These are phyloP conservation scores for Calonectria ilicicola DNA, from an alignment of 2,329 filamentous ascomycete genomes.

Conservation along the genomic window DNA sequence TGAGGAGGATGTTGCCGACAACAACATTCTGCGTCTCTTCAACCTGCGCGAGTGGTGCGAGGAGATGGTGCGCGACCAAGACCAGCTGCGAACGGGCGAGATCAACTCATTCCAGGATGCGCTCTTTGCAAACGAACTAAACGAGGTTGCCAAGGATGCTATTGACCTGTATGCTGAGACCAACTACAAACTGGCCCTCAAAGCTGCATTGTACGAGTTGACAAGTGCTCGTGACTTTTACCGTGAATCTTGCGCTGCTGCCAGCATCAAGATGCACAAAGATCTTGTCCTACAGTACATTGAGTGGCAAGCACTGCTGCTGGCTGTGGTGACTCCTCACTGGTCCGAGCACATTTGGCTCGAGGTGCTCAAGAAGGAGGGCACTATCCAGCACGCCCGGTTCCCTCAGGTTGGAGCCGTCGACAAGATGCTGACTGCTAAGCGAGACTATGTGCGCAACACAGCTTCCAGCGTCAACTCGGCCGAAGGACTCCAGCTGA, in stretches of 20 bases:
- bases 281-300: slow-evolving; percentile 85
- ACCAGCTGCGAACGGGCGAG: slow-evolving; percentile 77
- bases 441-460: slow-evolving; percentile 82
- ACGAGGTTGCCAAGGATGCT: slow-evolving; percentile 82
- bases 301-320: slow-evolving; percentile 85
- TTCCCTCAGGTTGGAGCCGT: slow-evolving; percentile 70
- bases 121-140: slow-evolving; percentile 94
- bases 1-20: slow-evolving; percentile 93
- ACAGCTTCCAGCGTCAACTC: slow-evolving; percentile 83
- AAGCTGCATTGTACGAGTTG: slow-evolving; percentile 90
- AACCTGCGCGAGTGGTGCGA: slow-evolving; percentile 91
- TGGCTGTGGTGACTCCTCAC: slow-evolving; percentile 89
- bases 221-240: slow-evolving; percentile 90
- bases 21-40: slow-evolving; percentile 87
- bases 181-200: slow-evolving; percentile 84
- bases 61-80: slow-evolving; percentile 79
- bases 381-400: slow-evolving; percentile 81
- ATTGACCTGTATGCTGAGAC: slow-evolving; percentile 82
- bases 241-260: slow-evolving; percentile 82
- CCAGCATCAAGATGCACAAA: slow-evolving; percentile 87
- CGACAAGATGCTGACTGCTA: slow-evolving; percentile 77
- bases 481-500: slow-evolving; percentile 84
- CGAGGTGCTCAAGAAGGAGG: slow-evolving; percentile 83
- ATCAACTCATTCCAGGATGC: slow-evolving; percentile 85
- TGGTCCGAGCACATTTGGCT: slow-evolving; percentile 96